Evolutionary conservation across 2,329 filamentous ascomycete genomes (phyloP).

Genomic region (Blumeriella jaapii): DNA sequence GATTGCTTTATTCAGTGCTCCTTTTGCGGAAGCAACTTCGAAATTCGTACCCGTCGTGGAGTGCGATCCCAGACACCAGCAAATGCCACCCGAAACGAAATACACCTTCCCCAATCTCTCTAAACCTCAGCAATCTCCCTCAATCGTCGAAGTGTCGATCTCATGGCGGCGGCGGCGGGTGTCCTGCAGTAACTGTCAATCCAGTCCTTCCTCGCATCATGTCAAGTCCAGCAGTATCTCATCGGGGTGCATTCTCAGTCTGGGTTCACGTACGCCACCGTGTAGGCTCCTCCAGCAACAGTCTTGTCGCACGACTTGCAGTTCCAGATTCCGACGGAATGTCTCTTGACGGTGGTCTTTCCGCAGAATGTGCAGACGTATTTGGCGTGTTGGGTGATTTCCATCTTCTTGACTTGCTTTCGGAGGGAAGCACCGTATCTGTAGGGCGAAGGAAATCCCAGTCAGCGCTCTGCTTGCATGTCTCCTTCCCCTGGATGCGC

Average conservation of each 20-base stretch:
- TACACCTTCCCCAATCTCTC: slow-evolving; percentile 29
- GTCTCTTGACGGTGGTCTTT: slow-evolving; percentile 86
- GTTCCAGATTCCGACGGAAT: slow-evolving; percentile 91
- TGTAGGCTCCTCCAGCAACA: slow-evolving; percentile 87
- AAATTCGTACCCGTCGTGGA: slow-evolving; percentile 20
- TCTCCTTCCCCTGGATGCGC: background rate
- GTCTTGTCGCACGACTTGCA: slow-evolving; percentile 94
- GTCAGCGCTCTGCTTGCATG: slow-evolving; percentile 14
- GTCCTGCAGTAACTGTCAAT: slow-evolving; percentile 45
- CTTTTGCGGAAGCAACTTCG: slow-evolving; percentile 25
- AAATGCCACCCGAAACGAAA: slow-evolving; percentile 25
- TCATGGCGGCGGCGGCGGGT: slow-evolving; percentile 83
- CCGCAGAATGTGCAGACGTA: slow-evolving; percentile 99
- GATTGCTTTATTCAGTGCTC: slow-evolving; percentile 24
- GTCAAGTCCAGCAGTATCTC: background rate
- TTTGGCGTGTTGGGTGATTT: slow-evolving; percentile 96
- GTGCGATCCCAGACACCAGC: slow-evolving; percentile 27
- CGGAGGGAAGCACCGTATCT: slow-evolving; percentile 98
- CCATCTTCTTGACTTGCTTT: slow-evolving; percentile 99
- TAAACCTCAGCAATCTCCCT: slow-evolving; percentile 96
- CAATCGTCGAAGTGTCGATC: slow-evolving; percentile 93
- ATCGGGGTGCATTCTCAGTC: background rate
- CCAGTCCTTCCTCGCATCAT: background rate
- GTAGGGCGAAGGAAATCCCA: slow-evolving; percentile 14
- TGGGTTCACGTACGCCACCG: slow-evolving; percentile 70